Conservation (phyloP, 2,329 filamentous ascomycete species). For the Dryadomyces quercivorus region DNA sequence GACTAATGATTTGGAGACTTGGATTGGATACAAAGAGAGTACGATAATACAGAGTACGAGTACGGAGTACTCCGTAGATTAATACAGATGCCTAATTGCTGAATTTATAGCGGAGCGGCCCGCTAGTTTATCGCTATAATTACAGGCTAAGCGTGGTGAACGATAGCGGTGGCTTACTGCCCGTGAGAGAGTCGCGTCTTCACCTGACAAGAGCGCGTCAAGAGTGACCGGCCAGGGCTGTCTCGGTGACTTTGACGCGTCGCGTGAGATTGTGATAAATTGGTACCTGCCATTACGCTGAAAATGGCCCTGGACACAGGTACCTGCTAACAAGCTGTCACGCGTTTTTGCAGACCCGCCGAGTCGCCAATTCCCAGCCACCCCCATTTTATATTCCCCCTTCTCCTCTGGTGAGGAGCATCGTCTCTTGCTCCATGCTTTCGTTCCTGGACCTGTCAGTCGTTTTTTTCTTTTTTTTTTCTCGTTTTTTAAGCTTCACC, state of each 20-base stretch:
- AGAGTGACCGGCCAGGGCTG: neutral
- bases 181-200: neutral
- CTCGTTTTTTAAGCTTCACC: neutral
- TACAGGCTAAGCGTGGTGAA: neutral
- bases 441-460: neutral
- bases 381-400: neutral
- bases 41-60: no score
- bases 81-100: neutral
- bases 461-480: neutral
- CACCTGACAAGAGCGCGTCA: neutral
- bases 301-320: no score
- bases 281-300: neutral
- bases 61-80: no score
- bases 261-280: constrained; percentile 4
- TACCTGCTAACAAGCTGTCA: constrained; percentile 6
- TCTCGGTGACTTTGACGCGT: neutral
- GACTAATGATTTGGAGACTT: no score
- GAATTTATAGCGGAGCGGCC: neutral
- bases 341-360: constrained; percentile 3
- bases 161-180: neutral
- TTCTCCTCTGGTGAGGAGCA: no score
- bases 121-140: neutral
- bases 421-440: no score
- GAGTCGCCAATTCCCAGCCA: constrained; percentile 9
- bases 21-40: no score